phyloP scores from a whole-genome alignment of 2,329 filamentous ascomycete genomes.

The Hymenoscyphus fructigenus region DNA sequence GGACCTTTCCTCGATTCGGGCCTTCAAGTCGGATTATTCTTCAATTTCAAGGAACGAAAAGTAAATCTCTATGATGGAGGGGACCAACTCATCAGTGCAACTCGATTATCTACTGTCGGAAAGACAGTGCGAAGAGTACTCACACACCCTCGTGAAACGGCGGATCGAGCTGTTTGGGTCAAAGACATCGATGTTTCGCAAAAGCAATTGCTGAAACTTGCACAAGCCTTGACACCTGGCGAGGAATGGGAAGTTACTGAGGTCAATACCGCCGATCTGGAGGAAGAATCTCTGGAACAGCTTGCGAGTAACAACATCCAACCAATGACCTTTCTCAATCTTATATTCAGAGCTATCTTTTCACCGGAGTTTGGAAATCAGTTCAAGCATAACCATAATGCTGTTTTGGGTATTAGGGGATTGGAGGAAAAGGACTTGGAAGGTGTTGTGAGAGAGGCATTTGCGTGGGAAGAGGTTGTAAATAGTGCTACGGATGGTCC shows the following conservation, averaged over 20 bases:
- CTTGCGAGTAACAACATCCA: conserved; percentile 27
- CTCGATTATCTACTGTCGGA: conserved; percentile 47
- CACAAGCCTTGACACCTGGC: conserved; percentile 35
- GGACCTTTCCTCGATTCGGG: conserved; percentile 61
- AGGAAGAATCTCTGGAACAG: conserved; percentile 22
- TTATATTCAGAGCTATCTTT: conserved; percentile 38
- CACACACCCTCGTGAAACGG: conserved; percentile 49
- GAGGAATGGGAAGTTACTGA: conserved; percentile 31
- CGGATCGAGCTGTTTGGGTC: conserved; percentile 49
- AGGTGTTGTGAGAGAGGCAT: conserved; percentile 31
- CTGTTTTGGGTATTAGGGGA: conserved; percentile 44
- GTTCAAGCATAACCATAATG: conserved; percentile 41
- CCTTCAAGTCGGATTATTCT: conserved; percentile 42
- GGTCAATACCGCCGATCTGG: conserved; percentile 22
- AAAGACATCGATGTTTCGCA: conserved; percentile 48
- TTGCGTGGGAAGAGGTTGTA: conserved; percentile 15
- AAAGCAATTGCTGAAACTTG: conserved; percentile 38
- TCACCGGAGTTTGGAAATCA: conserved; percentile 35
- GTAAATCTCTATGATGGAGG: conserved; percentile 51
- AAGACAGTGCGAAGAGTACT: conserved; percentile 51
- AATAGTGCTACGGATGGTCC: conserved; percentile 1
- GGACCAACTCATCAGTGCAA: conserved; percentile 46
- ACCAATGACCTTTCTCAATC: conserved; percentile 34
- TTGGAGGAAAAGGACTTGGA: conserved; percentile 42
- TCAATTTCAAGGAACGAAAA: conserved; percentile 44